A percentile compares a stretch with the other conserved stretches of the same genome.
These are phyloP conservation scores for Chalciporus sp. DNA, from an alignment of 1,284 basidiomycete species.

Conservation along the genomic window DNA sequence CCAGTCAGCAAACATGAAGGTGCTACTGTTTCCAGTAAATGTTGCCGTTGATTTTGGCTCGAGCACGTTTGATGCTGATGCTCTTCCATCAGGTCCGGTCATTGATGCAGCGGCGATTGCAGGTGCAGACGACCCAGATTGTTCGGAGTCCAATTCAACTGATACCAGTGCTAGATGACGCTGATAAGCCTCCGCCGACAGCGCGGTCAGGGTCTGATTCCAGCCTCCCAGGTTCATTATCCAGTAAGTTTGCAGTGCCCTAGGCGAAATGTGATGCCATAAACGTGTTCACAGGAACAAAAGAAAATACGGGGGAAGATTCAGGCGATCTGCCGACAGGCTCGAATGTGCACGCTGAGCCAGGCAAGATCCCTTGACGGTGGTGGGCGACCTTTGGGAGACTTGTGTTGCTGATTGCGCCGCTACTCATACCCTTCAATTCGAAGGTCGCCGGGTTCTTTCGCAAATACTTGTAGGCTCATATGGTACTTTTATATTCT, in stretches of 20 bases:
- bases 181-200: conserved; percentile 6
- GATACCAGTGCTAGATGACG: conserved; percentile 17
- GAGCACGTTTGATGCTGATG: conserved; percentile 13
- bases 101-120: conserved; percentile 16
- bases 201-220: conserved; percentile 3
- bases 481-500: conserved; percentile 15
- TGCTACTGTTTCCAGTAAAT: conserved; percentile 30
- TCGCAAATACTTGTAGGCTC: conserved; percentile 42
- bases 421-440: conserved; percentile 47
- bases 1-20: conserved; percentile 22
- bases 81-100: conserved; percentile 24
- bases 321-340: conserved; percentile 11
- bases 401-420: conserved; percentile 47
- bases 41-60: neutral
- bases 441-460: conserved; percentile 63
- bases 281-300: conserved; percentile 15
- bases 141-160: conserved; percentile 11
- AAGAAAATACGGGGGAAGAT: neutral
- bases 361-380: conserved; percentile 44
- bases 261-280: conserved; percentile 7
- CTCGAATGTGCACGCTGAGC: conserved; percentile 18
- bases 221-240: conserved; percentile 4
- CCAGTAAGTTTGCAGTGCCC: conserved; percentile 17
- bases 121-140: conserved; percentile 20
- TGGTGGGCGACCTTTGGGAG: conserved; percentile 60